A percentile compares a stretch with the other conserved stretches of the same genome.
phyloP scores from a whole-genome alignment of 768 basidiomycete genomes.

The Pisolithus orientalis region DNA sequence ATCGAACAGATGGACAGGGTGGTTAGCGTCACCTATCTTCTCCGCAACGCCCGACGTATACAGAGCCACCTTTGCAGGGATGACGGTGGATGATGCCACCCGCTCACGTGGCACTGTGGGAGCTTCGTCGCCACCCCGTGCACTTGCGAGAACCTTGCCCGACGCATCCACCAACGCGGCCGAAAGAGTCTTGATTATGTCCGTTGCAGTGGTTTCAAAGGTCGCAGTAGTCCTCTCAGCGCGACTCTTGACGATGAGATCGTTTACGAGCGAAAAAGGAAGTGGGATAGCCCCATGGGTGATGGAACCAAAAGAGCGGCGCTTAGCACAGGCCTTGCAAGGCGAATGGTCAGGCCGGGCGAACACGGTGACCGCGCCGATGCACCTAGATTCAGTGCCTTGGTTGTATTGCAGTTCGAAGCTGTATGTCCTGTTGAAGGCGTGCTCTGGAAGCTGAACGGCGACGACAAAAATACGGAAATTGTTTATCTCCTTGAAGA shows the following conservation, averaged over 20 bases:
- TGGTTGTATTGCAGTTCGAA: conserved; percentile 16
- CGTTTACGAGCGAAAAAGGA: conserved; percentile 14
- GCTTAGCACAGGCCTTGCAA: conserved; percentile 20
- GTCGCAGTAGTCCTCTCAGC: conserved; percentile 1
- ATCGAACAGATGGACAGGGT: conserved; percentile 17
- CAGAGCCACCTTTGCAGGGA: conserved; percentile 16
- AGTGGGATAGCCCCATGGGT: conserved; percentile 21
- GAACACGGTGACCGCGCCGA: conserved; percentile 20
- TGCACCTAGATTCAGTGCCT: conserved; percentile 1
- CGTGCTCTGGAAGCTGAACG: conserved; percentile 21
- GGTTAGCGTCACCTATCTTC: conserved; percentile 7
- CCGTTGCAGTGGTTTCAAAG: conserved; percentile 8
- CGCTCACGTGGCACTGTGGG: background rate
- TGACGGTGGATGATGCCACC: conserved; percentile 7
- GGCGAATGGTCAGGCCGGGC: conserved; percentile 17
- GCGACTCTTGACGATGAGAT: conserved; percentile 12
- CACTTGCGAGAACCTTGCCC: conserved; percentile 12
- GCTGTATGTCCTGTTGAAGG: conserved; percentile 17
- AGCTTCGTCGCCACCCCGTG: conserved; percentile 5
- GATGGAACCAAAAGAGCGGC: conserved; percentile 12
- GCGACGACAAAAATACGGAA: conserved; percentile 24
- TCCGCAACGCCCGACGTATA: conserved; percentile 19
- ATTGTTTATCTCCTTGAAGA: conserved; percentile 11
- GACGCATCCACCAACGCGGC: conserved; percentile 12
- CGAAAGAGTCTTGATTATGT: conserved; percentile 10